phyloP scores from a whole-genome alignment of 345 rosid genomes.

The Acer yangbiense region DNA sequence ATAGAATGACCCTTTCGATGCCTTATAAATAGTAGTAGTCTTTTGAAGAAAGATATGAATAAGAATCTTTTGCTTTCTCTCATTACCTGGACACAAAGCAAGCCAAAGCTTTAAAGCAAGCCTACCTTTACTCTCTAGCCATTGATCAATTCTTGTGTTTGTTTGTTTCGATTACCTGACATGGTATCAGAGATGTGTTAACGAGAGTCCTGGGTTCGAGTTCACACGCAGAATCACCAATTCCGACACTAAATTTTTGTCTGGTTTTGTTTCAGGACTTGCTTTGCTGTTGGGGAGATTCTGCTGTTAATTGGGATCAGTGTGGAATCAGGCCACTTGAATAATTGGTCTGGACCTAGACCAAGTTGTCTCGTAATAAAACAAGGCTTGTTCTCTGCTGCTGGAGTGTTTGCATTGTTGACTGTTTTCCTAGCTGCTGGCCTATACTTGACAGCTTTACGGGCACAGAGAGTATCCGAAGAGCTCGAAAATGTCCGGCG shows the following conservation, averaged over 20 bases:
- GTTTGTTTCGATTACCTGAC: not conserved
- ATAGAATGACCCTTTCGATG: not conserved
- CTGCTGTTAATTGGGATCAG: conserved; percentile 72
- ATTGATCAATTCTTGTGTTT: not conserved
- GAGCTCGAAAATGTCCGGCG: conserved; percentile 49
- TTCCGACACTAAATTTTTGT: not conserved
- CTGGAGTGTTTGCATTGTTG: conserved; percentile 65
- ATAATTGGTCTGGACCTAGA: conserved; percentile 74
- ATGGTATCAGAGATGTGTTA: too few relatives aligned
- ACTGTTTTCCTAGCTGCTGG: conserved; percentile 74
- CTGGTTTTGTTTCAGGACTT: conserved; percentile 43
- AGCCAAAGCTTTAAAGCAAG: conserved; percentile 12
- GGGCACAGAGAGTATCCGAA: conserved; percentile 58
- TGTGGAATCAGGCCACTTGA: conserved; percentile 91
- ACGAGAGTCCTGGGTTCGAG: too few relatives aligned
- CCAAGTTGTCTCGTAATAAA: conserved; percentile 59
- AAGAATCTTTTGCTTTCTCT: conserved; percentile 5
- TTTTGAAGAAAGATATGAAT: not conserved
- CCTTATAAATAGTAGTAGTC: not conserved
- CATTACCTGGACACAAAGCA: conserved; percentile 7
- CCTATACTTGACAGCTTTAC: conserved; percentile 70
- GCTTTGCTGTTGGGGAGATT: conserved; percentile 78
- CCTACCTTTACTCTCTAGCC: not conserved
- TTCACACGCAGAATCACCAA: too few relatives aligned
- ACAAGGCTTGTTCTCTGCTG: conserved; percentile 81